Evolutionary conservation across 176 grass and related monocot genomes (phyloP).

Genomic region (Raddia guianensis): DNA sequence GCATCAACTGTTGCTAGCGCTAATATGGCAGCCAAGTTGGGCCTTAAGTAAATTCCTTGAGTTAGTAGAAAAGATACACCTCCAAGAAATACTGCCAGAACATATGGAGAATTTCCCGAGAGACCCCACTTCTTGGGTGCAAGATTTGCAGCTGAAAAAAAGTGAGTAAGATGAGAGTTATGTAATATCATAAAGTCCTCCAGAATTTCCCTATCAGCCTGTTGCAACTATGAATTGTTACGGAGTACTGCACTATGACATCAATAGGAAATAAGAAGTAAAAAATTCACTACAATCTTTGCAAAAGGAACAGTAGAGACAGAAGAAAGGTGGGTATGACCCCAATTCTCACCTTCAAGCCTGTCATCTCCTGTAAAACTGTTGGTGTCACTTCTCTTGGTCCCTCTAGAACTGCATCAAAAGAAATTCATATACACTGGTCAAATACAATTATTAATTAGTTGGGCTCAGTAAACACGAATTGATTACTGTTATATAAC

Average conservation of each 20-base stretch:
- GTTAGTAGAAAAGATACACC: constrained; percentile 74
- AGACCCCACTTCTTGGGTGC: constrained; percentile 92
- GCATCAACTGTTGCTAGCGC: no score
- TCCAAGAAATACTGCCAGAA: constrained; percentile 65
- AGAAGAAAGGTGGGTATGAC: constrained; percentile 13
- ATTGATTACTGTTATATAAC: no score
- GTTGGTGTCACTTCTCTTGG: no score
- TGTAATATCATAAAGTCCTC: constrained; percentile 4
- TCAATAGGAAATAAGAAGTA: not conserved
- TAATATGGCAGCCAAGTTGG: no score
- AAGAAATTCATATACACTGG: no score
- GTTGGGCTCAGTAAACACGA: no score
- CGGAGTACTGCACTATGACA: not conserved
- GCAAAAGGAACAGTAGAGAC: not conserved
- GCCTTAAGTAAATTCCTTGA: constrained; percentile 75
- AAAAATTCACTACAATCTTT: not conserved
- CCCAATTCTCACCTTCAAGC: constrained; percentile 70
- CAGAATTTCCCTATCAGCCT: constrained; percentile 9
- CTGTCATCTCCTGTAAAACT: no score
- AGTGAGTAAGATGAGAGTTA: constrained; percentile 22
- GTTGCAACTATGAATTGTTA: not conserved
- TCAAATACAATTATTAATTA: no score
- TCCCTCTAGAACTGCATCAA: no score
- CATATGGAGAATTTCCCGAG: constrained; percentile 66
- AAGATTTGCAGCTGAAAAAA: constrained; percentile 78